phyloP scores from a whole-genome alignment of 495 filamentous ascomycete species.

The Pseudomonodictys pantanalensis region DNA sequence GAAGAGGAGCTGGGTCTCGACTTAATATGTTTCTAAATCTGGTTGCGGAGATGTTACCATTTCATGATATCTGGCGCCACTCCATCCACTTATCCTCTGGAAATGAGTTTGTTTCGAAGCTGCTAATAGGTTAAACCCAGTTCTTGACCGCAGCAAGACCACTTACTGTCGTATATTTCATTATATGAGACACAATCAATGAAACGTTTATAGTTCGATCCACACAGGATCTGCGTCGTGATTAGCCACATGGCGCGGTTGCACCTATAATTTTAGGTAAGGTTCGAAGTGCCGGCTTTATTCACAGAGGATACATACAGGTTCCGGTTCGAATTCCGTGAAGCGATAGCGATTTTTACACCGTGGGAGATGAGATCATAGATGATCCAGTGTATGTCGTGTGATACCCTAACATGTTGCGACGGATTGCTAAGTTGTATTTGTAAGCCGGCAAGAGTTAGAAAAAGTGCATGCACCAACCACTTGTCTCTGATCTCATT shows the following conservation, averaged over 20 bases:
- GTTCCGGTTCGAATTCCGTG: not conserved
- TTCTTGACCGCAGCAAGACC: not conserved
- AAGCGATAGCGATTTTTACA: not conserved
- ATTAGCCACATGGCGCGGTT: conserved; percentile 1
- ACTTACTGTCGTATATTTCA: not conserved
- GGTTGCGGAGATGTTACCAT: not conserved
- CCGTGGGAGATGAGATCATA: not conserved
- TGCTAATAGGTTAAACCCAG: not conserved
- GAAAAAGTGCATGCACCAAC: not conserved
- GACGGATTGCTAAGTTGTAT: not conserved
- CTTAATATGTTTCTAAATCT: not conserved
- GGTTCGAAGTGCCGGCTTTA: too few species aligned
- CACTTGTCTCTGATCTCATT: not conserved
- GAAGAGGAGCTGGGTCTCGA: not conserved
- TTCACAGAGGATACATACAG: not conserved
- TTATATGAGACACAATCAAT: not conserved
- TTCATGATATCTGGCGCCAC: not conserved
- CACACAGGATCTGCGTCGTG: not conserved
- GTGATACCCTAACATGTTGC: not conserved
- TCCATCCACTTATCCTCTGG: not conserved
- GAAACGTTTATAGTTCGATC: not conserved
- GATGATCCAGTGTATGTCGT: not conserved
- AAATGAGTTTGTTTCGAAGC: not conserved
- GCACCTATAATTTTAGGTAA: not conserved
- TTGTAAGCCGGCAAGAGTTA: not conserved